Evolutionary conservation across 495 filamentous ascomycete genomes (phyloP).

Genomic region (Penicillium psychrofluorescens): DNA sequence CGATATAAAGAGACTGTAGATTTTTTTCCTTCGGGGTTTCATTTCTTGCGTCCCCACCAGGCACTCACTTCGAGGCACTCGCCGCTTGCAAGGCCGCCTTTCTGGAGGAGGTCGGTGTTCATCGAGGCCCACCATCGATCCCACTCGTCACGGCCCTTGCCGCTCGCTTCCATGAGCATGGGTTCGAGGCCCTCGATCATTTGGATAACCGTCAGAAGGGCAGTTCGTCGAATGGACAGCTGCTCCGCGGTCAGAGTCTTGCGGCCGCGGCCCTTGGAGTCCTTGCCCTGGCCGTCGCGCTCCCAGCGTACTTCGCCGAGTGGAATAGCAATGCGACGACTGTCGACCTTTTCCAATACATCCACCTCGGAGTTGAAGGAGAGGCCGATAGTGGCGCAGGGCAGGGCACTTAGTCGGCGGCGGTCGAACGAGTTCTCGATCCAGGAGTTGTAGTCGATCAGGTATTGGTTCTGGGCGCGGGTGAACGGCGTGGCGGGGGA

Average conservation of each 20-base stretch:
- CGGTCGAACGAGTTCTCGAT: constrained; percentile 67
- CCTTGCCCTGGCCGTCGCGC: constrained; percentile 46
- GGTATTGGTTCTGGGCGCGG: constrained; percentile 67
- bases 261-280: constrained; percentile 28
- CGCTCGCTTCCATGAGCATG: constrained; percentile 70
- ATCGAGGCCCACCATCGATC: constrained; percentile 83
- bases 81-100: constrained; percentile 69
- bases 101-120: constrained; percentile 74
- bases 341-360: constrained; percentile 58
- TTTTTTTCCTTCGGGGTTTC: constrained; percentile 5
- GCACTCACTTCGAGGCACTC: constrained; percentile 90
- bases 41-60: constrained; percentile 82
- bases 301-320: constrained; percentile 87
- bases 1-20: constrained; percentile 3
- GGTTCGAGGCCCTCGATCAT: constrained; percentile 86
- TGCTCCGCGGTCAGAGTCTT: constrained; percentile 62
- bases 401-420: constrained; percentile 62
- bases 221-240: constrained; percentile 66
- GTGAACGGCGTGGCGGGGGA: constrained; percentile 76
- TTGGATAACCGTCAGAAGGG: constrained; percentile 73
- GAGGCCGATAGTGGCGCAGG: constrained; percentile 73
- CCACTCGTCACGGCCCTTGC: constrained; percentile 87
- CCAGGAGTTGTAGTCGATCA: constrained; percentile 83
- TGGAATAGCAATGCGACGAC: constrained; percentile 74
- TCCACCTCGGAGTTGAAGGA: constrained; percentile 76